Evolutionary conservation across 2,329 filamentous ascomycete genomes (phyloP).

Genomic region (Westerdykella sp.): DNA sequence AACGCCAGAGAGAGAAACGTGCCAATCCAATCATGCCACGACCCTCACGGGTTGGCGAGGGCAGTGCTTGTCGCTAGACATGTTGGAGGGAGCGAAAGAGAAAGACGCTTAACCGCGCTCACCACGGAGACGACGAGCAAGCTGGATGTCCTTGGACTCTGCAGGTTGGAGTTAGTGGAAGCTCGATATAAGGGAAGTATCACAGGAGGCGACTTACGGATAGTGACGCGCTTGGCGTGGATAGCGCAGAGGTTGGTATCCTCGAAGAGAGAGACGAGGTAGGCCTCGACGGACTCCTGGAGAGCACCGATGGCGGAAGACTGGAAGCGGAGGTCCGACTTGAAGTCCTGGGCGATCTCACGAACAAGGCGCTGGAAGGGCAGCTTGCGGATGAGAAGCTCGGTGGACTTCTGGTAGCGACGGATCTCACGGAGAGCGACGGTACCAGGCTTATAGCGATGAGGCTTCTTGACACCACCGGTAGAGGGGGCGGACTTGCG

Average conservation of each 20-base stretch:
- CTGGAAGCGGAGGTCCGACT: constrained; percentile 82
- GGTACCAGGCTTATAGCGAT: constrained; percentile 56
- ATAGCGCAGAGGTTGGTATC: constrained; percentile 94
- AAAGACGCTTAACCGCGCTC: constrained; percentile 45
- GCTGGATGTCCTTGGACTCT: constrained; percentile 96
- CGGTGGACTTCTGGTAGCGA: constrained; percentile 81
- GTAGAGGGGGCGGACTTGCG: constrained; percentile 97
- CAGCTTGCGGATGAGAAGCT: constrained; percentile 74
- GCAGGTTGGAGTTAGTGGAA: constrained; percentile 13
- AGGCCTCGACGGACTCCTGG: constrained; percentile 94
- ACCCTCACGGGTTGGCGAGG: constrained; percentile 16
- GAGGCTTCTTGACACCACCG: constrained; percentile 59
- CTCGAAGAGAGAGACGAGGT: constrained; percentile 93
- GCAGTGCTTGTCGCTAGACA: constrained; percentile 14
- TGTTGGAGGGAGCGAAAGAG: constrained; percentile 10
- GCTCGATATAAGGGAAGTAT: background rate
- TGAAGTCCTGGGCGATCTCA: constrained; percentile 63
- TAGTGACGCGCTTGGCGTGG: constrained; percentile 92
- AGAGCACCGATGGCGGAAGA: constrained; percentile 88
- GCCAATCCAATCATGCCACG: constrained; percentile 20
- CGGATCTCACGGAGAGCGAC: constrained; percentile 87
- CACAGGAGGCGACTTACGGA: constrained; percentile 41
- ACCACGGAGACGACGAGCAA: constrained; percentile 59
- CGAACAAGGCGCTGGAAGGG: constrained; percentile 75
- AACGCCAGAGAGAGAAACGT: constrained; percentile 29